phyloP scores from a whole-genome alignment of 1,284 basidiomycete genomes.

The Xerocomus nothofagi region DNA sequence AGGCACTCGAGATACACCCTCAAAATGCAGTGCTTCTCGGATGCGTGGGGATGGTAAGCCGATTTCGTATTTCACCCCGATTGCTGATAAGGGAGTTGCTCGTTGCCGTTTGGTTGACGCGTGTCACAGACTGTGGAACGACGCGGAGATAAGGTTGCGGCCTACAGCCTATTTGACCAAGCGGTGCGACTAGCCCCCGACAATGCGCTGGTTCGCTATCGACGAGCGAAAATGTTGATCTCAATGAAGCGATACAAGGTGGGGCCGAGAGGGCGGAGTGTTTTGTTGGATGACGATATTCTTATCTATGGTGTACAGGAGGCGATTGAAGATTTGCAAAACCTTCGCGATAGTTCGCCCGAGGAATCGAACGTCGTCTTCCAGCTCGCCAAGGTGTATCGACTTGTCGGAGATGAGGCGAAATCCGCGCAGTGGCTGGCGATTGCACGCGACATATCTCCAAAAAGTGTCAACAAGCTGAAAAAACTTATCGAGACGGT shows the following conservation, averaged over 20 bases:
- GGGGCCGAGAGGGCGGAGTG: conserved; percentile 35
- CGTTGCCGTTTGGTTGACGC: conserved; percentile 16
- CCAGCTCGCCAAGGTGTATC: conserved; percentile 90
- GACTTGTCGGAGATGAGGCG: conserved; percentile 73
- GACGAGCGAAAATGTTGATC: conserved; percentile 85
- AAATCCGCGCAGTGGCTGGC: conserved; percentile 83
- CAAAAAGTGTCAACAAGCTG: conserved; percentile 75
- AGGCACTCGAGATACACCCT: conserved; percentile 87
- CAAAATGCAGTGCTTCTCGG: conserved; percentile 87
- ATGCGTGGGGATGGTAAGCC: conserved; percentile 82
- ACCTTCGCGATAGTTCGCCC: conserved; percentile 76
- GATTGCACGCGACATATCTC: conserved; percentile 82
- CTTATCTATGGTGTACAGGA: conserved; percentile 49
- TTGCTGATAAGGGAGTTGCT: conserved; percentile 26
- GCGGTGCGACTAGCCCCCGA: conserved; percentile 76
- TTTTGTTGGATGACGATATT: conserved; percentile 18
- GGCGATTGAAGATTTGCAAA: conserved; percentile 78
- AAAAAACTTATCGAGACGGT: conserved; percentile 72
- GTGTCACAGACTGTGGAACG: conserved; percentile 75
- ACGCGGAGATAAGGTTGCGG: conserved; percentile 69
- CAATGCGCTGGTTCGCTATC: conserved; percentile 88
- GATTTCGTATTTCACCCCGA: conserved; percentile 9
- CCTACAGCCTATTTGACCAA: conserved; percentile 75
- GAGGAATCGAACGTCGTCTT: conserved; percentile 95
- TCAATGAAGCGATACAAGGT: conserved; percentile 80